Evolutionary conservation across 2,329 filamentous ascomycete species (phyloP).

Genomic region (Exophiala spinifera): DNA sequence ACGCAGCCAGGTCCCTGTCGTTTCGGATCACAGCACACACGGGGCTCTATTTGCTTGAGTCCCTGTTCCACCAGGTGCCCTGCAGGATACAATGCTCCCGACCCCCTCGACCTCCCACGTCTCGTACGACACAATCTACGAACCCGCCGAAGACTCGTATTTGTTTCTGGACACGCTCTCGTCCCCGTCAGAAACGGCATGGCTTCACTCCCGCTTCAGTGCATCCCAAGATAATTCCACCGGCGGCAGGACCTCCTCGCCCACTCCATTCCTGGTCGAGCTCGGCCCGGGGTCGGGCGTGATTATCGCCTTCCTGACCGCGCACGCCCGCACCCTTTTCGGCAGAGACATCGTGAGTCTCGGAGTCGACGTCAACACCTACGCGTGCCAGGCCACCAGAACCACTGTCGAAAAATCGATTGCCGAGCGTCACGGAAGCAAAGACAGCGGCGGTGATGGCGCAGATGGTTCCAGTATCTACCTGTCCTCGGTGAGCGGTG

Average conservation of each 20-base stretch:
- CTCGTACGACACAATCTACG: conserved; percentile 82
- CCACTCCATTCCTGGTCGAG: conserved; percentile 68
- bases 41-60: neutral
- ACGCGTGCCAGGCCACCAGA: conserved; percentile 73
- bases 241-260: conserved; percentile 10
- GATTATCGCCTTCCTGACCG: conserved; percentile 82
- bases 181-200: conserved; percentile 62
- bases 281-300: conserved; percentile 90
- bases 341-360: conserved; percentile 67
- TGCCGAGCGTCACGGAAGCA: conserved; percentile 30
- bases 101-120: conserved; percentile 93
- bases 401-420: conserved; percentile 62
- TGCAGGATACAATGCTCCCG: conserved; percentile 65
- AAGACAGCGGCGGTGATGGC: conserved; percentile 2
- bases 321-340: conserved; percentile 70
- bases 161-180: conserved; percentile 90
- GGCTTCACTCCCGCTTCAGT: conserved; percentile 63
- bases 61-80: neutral
- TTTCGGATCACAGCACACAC: neutral
- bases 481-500: conserved; percentile 65
- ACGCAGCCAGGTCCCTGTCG: too few species aligned
- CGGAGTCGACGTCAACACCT: conserved; percentile 79
- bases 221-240: too few species aligned
- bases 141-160: conserved; percentile 94
- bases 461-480: too few species aligned